These are phyloP conservation scores for Ceratocystis huliohia DNA, from an alignment of 2,329 filamentous ascomycete species.

Conservation along the genomic window DNA sequence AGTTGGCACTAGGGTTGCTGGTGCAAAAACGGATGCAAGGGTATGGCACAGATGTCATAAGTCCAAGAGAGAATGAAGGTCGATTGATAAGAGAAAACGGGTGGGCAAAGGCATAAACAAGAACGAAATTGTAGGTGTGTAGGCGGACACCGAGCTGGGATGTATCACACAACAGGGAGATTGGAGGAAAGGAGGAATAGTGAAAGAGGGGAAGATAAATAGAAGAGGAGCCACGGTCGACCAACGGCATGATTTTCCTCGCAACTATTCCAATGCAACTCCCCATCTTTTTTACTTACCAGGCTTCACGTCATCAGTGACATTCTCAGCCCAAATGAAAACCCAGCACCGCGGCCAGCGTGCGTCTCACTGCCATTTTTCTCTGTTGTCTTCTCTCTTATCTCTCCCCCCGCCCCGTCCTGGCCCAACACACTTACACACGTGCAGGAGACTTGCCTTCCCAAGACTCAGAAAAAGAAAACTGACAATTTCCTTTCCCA, in stretches of 20 bases:
- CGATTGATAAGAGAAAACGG: too few relatives aligned
- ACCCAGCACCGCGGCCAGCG: neutral
- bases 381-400: neutral
- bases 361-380: neutral
- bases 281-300: neutral
- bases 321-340: neutral
- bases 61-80: neutral
- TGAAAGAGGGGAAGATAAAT: too few relatives aligned
- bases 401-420: neutral
- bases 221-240: too few relatives aligned
- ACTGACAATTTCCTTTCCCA: too few relatives aligned
- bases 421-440: neutral
- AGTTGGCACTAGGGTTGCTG: neutral
- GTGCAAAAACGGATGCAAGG: neutral
- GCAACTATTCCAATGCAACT: neutral
- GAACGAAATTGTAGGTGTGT: too few relatives aligned
- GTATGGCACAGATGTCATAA: neutral
- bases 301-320: neutral
- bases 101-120: too few relatives aligned
- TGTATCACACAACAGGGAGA: too few relatives aligned
- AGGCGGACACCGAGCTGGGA: too few relatives aligned
- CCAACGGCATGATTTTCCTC: too few relatives aligned
- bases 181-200: too few relatives aligned
- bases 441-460: too few relatives aligned
- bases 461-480: too few relatives aligned